Evolutionary conservation across 2,329 filamentous ascomycete species (phyloP), one percentile per base, ranked within the genome.

Genomic region (Pseudogymnoascus sp.): DNA sequence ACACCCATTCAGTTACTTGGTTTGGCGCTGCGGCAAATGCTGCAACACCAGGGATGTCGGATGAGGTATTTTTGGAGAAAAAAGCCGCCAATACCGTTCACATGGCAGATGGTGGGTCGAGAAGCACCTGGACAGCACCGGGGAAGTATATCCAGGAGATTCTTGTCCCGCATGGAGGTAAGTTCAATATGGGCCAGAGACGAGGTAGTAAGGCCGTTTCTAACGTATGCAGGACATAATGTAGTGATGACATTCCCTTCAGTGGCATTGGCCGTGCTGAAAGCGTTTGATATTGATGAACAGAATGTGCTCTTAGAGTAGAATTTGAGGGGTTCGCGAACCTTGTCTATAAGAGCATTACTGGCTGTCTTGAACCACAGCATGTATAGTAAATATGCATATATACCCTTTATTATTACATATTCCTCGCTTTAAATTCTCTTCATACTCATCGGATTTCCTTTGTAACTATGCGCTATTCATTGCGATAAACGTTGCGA

Each of bases 161-260:
- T 36, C 67, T 74, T 61, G 66, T 73, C 6, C 62, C 64, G 14
- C 66, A 70, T 65, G 71, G 70, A 16, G 63, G 71, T 72, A 63
- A 70, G 70, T 68, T 20, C 7, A 16, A 6, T 9, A 20, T 43
- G 12, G n/a, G 30, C 9, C 37, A 16, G 25, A 6, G 6, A 50
- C 2, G 25, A 18, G 25, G 43, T 7, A 30, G 41, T 28, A 6
- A 18, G 18, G 58, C 58, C 59, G 16, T 38, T 30, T 8, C 63
- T 71, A 41, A 70, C 62, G 22, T 3, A 36, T 35, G 1, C 61
- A 89, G 86, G 85, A 5, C 89, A 92, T 70, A 91, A 90, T 69
- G 77, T 82, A 58, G 79, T 92, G 38, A 81, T 89, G 71, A 82
- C 82, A 6, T 88, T 83, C 69, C 80, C 85, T 1, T 80, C 85